Evolutionary conservation across 2,329 filamentous ascomycete species (phyloP).

Genomic region (Aschersonia sp.): DNA sequence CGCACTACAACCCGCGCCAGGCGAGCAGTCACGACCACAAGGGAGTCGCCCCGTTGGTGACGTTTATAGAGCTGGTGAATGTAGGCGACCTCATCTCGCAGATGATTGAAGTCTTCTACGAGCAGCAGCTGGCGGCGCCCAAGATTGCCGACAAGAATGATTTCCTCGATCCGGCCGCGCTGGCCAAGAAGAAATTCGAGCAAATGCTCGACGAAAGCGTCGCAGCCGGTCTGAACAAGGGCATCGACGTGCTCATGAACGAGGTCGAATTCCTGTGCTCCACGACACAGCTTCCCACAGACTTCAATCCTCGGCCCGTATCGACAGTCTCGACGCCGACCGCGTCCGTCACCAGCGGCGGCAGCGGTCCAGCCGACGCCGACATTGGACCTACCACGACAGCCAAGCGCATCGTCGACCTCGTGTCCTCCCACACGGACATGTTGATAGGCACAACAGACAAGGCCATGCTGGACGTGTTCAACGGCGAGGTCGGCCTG

Average conservation of each 20-base stretch:
- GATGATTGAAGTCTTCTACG: constrained; percentile 98
- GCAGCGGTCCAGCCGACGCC: constrained; percentile 19
- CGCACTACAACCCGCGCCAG: constrained; percentile 80
- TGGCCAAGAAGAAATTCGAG: constrained; percentile 97
- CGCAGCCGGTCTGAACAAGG: constrained; percentile 88
- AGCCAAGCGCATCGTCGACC: constrained; percentile 65
- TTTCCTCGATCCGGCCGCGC: constrained; percentile 79
- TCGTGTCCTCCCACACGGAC: constrained; percentile 76
- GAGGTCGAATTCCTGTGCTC: constrained; percentile 93
- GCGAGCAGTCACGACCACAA: constrained; percentile 55
- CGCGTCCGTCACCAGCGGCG: constrained; percentile 9
- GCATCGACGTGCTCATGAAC: constrained; percentile 95
- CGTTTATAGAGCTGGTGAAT: constrained; percentile 93
- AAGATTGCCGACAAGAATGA: constrained; percentile 85
- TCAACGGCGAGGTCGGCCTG: constrained; percentile 93
- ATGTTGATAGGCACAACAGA: constrained; percentile 94
- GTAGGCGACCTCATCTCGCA: constrained; percentile 96
- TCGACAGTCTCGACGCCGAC: constrained; percentile 9
- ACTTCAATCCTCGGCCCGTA: constrained; percentile 63
- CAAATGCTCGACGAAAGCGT: constrained; percentile 97
- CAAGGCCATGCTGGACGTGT: constrained; percentile 96
- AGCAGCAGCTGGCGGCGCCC: constrained; percentile 75
- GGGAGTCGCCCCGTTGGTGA: constrained; percentile 81
- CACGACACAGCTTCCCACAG: constrained; percentile 70
- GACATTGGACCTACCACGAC: constrained; percentile 61